A percentile compares a stretch with the other conserved stretches of the same genome.
Conservation (phyloP, 2,329 filamentous ascomycete species). For the Alternaria gansuensis region DNA sequence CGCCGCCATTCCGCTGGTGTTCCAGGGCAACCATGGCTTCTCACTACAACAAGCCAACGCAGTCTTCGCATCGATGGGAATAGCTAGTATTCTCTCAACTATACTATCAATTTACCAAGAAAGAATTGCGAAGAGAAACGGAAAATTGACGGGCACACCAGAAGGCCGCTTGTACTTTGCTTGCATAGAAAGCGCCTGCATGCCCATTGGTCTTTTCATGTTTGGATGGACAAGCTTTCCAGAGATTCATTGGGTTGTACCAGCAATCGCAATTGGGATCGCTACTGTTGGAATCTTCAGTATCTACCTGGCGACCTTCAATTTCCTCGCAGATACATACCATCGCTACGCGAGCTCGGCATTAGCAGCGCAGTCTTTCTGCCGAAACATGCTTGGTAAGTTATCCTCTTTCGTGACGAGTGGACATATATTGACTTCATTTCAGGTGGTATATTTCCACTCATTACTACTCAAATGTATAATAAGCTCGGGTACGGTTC, state of each 20-base stretch:
- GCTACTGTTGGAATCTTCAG: constrained; percentile 86
- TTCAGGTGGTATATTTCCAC: constrained; percentile 74
- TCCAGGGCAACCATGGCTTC: constrained; percentile 73
- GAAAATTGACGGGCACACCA: constrained; percentile 58
- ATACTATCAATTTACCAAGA: constrained; percentile 77
- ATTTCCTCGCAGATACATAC: constrained; percentile 90
- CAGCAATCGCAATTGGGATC: constrained; percentile 73
- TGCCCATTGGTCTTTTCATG: constrained; percentile 83
- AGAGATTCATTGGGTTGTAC: constrained; percentile 75
- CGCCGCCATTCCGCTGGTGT: constrained; percentile 80
- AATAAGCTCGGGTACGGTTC: constrained; percentile 72
- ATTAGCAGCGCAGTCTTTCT: constrained; percentile 85
- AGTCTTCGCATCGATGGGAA: constrained; percentile 76
- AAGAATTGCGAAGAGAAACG: constrained; percentile 63
- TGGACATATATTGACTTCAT: constrained; percentile 9
- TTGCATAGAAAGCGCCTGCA: constrained; percentile 76
- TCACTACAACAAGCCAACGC: constrained; percentile 71
- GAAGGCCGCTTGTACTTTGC: constrained; percentile 85
- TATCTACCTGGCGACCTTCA: constrained; percentile 82
- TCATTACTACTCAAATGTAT: constrained; percentile 79
- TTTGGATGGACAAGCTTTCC: constrained; percentile 76
- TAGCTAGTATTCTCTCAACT: constrained; percentile 72
- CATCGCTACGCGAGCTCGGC: constrained; percentile 85
- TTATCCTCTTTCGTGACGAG: background rate
- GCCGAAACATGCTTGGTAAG: constrained; percentile 77